Base-by-base conservation (phyloP, 176 grass and related monocot genomes). In the Zoysia japonica region DNA sequence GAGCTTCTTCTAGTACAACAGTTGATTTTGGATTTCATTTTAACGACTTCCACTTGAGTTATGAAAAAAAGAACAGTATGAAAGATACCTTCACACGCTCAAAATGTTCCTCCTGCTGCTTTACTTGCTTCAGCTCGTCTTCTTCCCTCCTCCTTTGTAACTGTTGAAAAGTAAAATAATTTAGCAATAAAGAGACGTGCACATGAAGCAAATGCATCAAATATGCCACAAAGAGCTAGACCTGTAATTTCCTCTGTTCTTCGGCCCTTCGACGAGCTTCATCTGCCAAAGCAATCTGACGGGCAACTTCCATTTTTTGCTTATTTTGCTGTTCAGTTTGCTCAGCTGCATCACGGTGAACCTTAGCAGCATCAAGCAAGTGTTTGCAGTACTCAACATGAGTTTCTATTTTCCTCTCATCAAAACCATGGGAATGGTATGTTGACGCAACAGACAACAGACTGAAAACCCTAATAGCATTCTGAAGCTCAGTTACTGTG, bases 321-420 rank as follows among this genome's bases (percentile, higher is more conserved):
- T 93, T 88, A 72, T 87, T 97, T 68, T 97, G 94, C 43, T 97
- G 91, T 65, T 97, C 94, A 88, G 89, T 85, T 70, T 87, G 89
- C 78, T 97, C 94, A 47, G 94, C 94, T 64, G 83, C 91, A 79
- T 97, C 91, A 70, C 91, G 91, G 65, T 97, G 94, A 84, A 97
- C 85, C 80, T 97, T 97, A 61, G 94, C 94, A 80, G 87, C 94
- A 80, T 94, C 85, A 79, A 97, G 92, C 74, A 97, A 91, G 77
- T 97, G 94, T 69, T 92, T 93, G 69, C 94, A 97, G 57, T 97
- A 97, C 61, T 97, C 94, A 36, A 97, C 85, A 83, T 97, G 94
- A 3, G 94, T 97, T 67, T 93, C 91, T 64, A 88, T 91, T 86
- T 97, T 97, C 89, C 93, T 94, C 75, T 97, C 94, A 82, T 97